phyloP scores from a whole-genome alignment of 1,139 yeast species.

The Pichia sp. region DNA sequence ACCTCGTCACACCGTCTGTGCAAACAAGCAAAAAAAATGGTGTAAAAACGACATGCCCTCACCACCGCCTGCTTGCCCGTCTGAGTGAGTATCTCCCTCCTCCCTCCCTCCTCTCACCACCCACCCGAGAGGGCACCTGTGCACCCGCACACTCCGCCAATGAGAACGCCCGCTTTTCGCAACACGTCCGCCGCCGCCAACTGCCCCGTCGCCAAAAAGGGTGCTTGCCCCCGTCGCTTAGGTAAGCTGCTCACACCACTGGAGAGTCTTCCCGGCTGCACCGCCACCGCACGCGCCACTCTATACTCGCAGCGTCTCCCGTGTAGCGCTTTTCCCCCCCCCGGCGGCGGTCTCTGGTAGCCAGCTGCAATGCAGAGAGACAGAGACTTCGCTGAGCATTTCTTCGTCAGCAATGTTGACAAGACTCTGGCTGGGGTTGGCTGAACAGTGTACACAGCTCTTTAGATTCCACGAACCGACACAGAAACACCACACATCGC shows the following conservation, averaged over 20 bases:
- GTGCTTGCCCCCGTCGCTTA: background rate
- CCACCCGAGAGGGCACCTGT: background rate
- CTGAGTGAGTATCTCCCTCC: background rate
- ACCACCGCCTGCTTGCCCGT: background rate
- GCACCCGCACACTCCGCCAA: background rate
- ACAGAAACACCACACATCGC: conserved; percentile 5
- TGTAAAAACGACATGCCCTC: background rate
- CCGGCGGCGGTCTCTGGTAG: background rate
- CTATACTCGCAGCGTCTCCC: background rate
- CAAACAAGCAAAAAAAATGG: background rate
- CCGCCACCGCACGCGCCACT: conserved; percentile 1
- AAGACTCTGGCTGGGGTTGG: background rate
- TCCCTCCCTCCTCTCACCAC: background rate
- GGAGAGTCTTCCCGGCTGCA: background rate
- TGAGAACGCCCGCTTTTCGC: background rate
- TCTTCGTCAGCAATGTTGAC: too few relatives aligned
- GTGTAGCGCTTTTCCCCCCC: background rate
- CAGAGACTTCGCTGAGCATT: too few relatives aligned
- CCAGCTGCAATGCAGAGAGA: background rate
- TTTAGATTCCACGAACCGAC: background rate
- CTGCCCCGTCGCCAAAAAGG: background rate
- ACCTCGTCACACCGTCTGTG: background rate
- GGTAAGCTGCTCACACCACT: background rate
- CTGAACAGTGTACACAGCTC: too few relatives aligned
- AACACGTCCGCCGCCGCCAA: background rate